phyloP scores from a whole-genome alignment of 805 yeast species.

The Saturnispora serradocipensis region DNA sequence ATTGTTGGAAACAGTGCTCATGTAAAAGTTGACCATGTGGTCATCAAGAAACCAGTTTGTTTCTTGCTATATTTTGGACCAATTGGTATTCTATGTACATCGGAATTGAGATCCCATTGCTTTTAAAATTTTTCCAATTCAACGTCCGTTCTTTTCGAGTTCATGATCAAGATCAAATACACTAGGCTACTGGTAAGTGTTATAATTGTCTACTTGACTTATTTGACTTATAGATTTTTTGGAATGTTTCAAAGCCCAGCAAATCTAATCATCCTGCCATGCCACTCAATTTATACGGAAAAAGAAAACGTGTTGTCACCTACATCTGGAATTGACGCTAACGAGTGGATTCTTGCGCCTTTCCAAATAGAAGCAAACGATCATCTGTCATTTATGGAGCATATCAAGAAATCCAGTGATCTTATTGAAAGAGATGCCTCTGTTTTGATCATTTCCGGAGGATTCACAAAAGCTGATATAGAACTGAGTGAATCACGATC shows the following conservation, averaged over 20 bases:
- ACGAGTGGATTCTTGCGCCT: conserved; percentile 59
- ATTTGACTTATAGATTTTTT: neutral
- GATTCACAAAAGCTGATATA: conserved; percentile 52
- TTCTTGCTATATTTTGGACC: too few relatives aligned
- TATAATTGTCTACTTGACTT: neutral
- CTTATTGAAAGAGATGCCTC: conserved; percentile 23
- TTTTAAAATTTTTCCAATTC: neutral
- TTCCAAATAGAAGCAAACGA: conserved; percentile 67
- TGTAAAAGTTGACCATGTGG: too few relatives aligned
- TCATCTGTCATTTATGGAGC: conserved; percentile 56
- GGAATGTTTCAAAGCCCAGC: neutral
- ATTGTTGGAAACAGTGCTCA: too few relatives aligned
- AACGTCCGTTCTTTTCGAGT: neutral
- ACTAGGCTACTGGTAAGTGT: neutral
- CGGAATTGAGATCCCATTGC: too few relatives aligned
- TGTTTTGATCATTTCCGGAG: conserved; percentile 38
- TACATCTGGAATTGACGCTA: conserved; percentile 33
- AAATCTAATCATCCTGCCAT: conserved; percentile 41
- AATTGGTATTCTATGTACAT: too few relatives aligned
- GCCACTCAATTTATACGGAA: conserved; percentile 24
- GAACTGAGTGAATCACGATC: conserved; percentile 49
- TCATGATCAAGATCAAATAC: neutral
- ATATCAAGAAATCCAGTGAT: conserved; percentile 39
- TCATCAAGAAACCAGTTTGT: too few relatives aligned
- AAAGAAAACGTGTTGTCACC: neutral